Percentiles rank a stretch among this genome's conserved stretches.
Evolutionary conservation across 768 basidiomycete species (phyloP).

Genomic region (Epithele typhae): DNA sequence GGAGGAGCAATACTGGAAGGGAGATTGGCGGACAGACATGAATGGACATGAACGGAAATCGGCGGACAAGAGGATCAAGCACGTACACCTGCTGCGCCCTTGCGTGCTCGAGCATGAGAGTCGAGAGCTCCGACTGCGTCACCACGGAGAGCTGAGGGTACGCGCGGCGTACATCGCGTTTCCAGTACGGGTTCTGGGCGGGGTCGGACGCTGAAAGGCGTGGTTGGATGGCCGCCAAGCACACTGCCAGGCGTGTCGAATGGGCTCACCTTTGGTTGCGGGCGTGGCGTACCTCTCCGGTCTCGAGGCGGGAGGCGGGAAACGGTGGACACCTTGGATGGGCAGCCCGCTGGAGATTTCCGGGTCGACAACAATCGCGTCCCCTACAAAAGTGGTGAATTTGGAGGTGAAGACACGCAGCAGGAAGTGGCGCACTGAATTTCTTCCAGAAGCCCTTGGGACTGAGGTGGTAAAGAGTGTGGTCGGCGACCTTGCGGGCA

Average conservation of each 20-base stretch:
- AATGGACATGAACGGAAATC: constrained; percentile 5
- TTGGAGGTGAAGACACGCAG: not conserved
- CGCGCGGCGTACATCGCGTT: constrained; percentile 87
- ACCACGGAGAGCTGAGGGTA: constrained; percentile 92
- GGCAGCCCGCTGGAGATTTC: constrained; percentile 91
- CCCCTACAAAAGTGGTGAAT: constrained; percentile 45
- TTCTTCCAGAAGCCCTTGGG: constrained; percentile 96
- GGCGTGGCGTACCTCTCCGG: constrained; percentile 85
- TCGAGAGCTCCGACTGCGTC: constrained; percentile 78
- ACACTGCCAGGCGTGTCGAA: constrained; percentile 3
- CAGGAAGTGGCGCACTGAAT: constrained; percentile 64
- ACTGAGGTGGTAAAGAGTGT: constrained; percentile 85
- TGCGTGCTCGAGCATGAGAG: constrained; percentile 79
- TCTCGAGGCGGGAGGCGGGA: constrained; percentile 84
- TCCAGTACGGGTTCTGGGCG: constrained; percentile 92
- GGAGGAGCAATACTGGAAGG: constrained; percentile 51
- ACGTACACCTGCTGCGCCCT: constrained; percentile 58
- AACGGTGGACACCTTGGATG: constrained; percentile 64
- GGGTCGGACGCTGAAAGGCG: constrained; percentile 66
- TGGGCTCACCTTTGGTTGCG: constrained; percentile 71
- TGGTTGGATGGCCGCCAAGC: not conserved
- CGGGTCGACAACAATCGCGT: constrained; percentile 80
- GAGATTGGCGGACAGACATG: constrained; percentile 9
- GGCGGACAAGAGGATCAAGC: not conserved
- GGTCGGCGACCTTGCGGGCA: constrained; percentile 77